These are phyloP conservation scores for Casuarina cunninghamiana DNA, from an alignment of 306 rosid species.

Conservation along the genomic window DNA sequence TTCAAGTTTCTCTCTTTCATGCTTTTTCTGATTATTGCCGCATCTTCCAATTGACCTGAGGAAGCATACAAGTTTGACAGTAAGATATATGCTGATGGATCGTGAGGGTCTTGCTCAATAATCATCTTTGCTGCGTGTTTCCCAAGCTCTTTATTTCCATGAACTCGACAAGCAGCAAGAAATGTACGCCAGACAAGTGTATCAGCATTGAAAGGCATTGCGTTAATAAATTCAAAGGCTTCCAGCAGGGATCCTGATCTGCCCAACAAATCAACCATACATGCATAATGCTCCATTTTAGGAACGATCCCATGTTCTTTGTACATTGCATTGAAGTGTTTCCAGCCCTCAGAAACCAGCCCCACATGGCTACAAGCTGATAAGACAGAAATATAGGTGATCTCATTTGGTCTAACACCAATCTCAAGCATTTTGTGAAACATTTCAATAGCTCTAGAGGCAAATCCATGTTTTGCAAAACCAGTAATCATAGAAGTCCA, in stretches of 20 bases:
- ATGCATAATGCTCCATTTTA: constrained; percentile 69
- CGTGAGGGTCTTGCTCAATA: constrained; percentile 53
- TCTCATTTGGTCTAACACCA: constrained; percentile 57
- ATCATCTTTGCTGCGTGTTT: constrained; percentile 64
- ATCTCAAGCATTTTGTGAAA: constrained; percentile 57
- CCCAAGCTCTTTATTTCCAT: constrained; percentile 54
- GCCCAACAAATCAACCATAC: constrained; percentile 65
- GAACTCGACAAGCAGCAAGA: constrained; percentile 66
- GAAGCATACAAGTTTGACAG: constrained; percentile 66
- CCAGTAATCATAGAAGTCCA: constrained; percentile 67
- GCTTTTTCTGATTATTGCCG: constrained; percentile 48
- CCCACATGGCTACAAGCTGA: constrained; percentile 75
- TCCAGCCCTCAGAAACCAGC: constrained; percentile 56
- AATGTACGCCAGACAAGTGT: constrained; percentile 70
- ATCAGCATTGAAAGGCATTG: constrained; percentile 62
- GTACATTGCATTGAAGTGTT: constrained; percentile 54
- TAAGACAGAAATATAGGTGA: constrained; percentile 61
- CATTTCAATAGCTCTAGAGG: constrained; percentile 50
- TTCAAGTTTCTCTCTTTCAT: not conserved
- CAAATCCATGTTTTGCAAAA: constrained; percentile 65
- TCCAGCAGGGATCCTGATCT: constrained; percentile 63
- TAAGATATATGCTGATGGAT: constrained; percentile 58
- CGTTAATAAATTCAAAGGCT: constrained; percentile 48
- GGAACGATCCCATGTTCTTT: constrained; percentile 46
- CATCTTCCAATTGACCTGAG: constrained; percentile 56